Conservation (phyloP, 2,329 filamentous ascomycete genomes). For the Trichoderma citrinoviride region DNA sequence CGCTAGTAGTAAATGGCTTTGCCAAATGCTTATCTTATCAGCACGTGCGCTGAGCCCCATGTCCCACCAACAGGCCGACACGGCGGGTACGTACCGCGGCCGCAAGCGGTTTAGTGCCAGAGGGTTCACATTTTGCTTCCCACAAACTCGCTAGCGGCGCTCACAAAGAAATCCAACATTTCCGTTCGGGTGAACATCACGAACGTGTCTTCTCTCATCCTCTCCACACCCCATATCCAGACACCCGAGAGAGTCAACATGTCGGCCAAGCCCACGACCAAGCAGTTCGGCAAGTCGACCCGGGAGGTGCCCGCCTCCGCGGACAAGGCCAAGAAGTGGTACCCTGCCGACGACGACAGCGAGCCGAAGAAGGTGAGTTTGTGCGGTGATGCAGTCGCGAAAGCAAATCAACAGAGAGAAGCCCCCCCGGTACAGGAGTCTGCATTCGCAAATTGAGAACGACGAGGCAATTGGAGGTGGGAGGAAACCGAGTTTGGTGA, state of each 20-base stretch:
- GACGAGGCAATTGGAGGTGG: slow-evolving; percentile 4
- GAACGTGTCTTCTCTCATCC: slow-evolving; percentile 38
- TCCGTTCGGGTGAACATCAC: slow-evolving; percentile 37
- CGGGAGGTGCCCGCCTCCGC: slow-evolving; percentile 81
- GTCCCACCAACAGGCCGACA: slow-evolving; percentile 27
- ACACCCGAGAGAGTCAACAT: slow-evolving; percentile 53
- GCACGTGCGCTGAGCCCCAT: slow-evolving; percentile 40
- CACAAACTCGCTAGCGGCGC: slow-evolving; percentile 44
- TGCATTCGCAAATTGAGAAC: slow-evolving; percentile 14
- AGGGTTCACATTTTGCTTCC: slow-evolving; percentile 46
- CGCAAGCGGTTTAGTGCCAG: slow-evolving; percentile 37
- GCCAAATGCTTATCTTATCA: slow-evolving; percentile 32
- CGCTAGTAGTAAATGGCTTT: not conserved
- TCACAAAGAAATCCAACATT: slow-evolving; percentile 45
- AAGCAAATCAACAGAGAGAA: not conserved
- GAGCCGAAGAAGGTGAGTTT: slow-evolving; percentile 90
- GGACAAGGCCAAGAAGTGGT: slow-evolving; percentile 99
- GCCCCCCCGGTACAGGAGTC: slow-evolving; percentile 2
- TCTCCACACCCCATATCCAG: slow-evolving; percentile 39
- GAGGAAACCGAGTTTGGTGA: not conserved
- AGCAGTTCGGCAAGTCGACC: slow-evolving; percentile 98
- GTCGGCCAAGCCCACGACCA: slow-evolving; percentile 74
- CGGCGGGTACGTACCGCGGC: slow-evolving; percentile 24
- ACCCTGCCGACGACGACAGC: slow-evolving; percentile 89
- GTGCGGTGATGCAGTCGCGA: slow-evolving; percentile 25